Percentiles rank a stretch among this genome's conserved stretches.
These are phyloP conservation scores for Colletotrichum sp. DNA, from an alignment of 2,329 filamentous ascomycete species.

Conservation along the genomic window DNA sequence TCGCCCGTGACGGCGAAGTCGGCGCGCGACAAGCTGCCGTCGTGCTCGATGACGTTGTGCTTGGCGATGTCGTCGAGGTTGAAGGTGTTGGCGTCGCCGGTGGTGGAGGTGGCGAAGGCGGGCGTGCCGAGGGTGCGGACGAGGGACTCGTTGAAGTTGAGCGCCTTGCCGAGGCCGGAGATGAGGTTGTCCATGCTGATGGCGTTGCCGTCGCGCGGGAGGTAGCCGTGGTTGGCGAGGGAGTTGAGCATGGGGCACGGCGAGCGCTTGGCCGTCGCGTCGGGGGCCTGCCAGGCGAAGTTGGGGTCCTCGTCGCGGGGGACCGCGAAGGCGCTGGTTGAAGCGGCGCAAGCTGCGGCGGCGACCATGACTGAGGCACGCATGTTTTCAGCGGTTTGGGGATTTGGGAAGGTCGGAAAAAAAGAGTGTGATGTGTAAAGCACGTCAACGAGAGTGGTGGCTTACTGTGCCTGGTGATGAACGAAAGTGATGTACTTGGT, in stretches of 20 bases:
- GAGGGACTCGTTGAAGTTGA: conserved; percentile 22
- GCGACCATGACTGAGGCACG: conserved; percentile 12
- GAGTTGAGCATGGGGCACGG: conserved; percentile 29
- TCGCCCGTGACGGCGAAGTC: conserved; percentile 32
- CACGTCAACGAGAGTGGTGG: background rate
- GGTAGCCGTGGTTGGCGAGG: conserved; percentile 27
- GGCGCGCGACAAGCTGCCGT: conserved; percentile 32
- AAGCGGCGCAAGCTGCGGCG: background rate
- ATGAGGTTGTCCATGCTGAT: conserved; percentile 22
- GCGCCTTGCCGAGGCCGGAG: conserved; percentile 20
- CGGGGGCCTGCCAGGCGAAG: conserved; percentile 6
- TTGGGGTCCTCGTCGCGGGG: background rate
- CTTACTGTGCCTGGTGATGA: background rate
- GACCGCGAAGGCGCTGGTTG: background rate
- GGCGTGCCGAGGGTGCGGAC: conserved; percentile 39
- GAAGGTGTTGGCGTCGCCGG: conserved; percentile 21
- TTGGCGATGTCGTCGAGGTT: conserved; percentile 23
- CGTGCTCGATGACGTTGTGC: conserved; percentile 34
- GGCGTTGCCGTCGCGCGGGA: conserved; percentile 23
- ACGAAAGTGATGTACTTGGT: background rate
- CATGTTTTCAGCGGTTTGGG: background rate
- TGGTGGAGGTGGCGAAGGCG: conserved; percentile 23
- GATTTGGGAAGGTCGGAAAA: background rate
- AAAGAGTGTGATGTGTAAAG: background rate
- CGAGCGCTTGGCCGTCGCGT: conserved; percentile 43